Conservation (phyloP, 129 eudicot species). For the Flaveria sonorensis region DNA sequence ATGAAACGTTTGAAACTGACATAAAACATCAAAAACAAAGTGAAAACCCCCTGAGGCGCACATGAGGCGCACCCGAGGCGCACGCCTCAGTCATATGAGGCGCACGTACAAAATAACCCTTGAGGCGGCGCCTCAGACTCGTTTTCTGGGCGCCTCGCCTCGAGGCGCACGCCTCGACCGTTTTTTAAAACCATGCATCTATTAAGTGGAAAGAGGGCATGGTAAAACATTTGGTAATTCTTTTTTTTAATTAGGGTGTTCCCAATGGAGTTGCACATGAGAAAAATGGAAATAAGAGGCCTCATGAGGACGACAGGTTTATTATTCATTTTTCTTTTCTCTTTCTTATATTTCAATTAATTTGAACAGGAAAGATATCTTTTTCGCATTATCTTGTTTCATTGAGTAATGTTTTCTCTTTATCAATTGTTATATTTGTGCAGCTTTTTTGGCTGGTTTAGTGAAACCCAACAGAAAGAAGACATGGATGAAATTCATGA, state of each 20-base stretch:
- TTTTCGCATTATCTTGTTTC: neutral
- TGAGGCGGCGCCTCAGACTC: too few relatives aligned
- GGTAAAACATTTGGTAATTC: neutral
- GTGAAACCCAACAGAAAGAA: slow-evolving; percentile 53
- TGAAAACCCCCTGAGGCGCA: too few relatives aligned
- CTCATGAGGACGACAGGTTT: slow-evolving; percentile 76
- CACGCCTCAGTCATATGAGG: too few relatives aligned
- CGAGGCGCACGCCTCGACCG: too few relatives aligned
- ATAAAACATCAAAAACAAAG: too few relatives aligned
- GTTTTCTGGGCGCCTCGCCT: too few relatives aligned
- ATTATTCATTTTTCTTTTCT: neutral
- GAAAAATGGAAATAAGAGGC: slow-evolving; percentile 75
- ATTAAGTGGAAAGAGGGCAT: too few relatives aligned
- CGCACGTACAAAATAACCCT: too few relatives aligned
- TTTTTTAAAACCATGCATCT: too few relatives aligned
- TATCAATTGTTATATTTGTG: slow-evolving; percentile 4
- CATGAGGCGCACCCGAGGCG: too few relatives aligned
- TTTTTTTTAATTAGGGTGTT: slow-evolving; percentile 54
- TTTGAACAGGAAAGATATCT: neutral
- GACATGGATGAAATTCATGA: slow-evolving; percentile 55
- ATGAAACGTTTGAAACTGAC: too few relatives aligned
- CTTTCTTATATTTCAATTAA: neutral
- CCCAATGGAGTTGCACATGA: slow-evolving; percentile 64
- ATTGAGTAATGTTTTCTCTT: neutral
- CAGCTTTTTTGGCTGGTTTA: slow-evolving; percentile 88